phyloP scores from a whole-genome alignment of 352 stramenopile genomes.

The Phytophthora fragariae region DNA sequence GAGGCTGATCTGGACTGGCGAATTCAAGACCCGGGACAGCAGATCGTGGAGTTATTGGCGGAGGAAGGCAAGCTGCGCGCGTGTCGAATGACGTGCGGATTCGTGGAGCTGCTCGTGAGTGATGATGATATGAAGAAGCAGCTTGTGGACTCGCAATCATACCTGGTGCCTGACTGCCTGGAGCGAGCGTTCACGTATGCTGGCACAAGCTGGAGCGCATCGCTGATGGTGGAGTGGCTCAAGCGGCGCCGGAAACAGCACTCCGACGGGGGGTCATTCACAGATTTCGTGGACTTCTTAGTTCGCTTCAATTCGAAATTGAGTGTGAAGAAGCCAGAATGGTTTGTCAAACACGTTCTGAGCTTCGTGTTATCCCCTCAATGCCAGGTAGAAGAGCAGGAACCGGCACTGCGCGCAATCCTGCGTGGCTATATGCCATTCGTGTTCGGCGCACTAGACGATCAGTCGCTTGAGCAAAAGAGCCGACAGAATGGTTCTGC shows the following conservation, averaged over 20 bases:
- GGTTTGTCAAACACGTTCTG: constrained; percentile 78
- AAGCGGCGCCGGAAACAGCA: constrained; percentile 34
- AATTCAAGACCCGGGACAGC: constrained; percentile 49
- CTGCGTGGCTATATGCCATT: constrained; percentile 53
- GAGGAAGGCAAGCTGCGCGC: constrained; percentile 54
- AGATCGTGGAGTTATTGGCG: constrained; percentile 62
- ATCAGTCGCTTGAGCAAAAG: constrained; percentile 18
- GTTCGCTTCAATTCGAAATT: constrained; percentile 55
- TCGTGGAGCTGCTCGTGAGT: constrained; percentile 51
- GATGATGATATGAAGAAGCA: constrained; percentile 41
- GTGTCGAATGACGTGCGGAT: constrained; percentile 50
- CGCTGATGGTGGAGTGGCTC: constrained; percentile 45
- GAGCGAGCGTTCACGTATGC: constrained; percentile 56
- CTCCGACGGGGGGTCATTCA: constrained; percentile 22
- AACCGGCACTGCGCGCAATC: constrained; percentile 42
- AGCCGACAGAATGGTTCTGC: constrained; percentile 29
- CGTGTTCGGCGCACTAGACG: constrained; percentile 54
- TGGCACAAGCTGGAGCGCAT: constrained; percentile 47
- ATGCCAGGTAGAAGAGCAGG: constrained; percentile 37
- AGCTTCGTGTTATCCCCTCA: constrained; percentile 55
- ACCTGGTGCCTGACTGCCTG: constrained; percentile 57
- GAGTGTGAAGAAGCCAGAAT: constrained; percentile 74
- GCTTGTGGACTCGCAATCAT: constrained; percentile 38
- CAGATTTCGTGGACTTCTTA: constrained; percentile 52
- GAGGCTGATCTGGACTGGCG: constrained; percentile 42